Percentiles rank a stretch among this genome's conserved stretches.
These are phyloP conservation scores for Lanmaoa rubissima DNA, from an alignment of 768 basidiomycete genomes.

Conservation along the genomic window DNA sequence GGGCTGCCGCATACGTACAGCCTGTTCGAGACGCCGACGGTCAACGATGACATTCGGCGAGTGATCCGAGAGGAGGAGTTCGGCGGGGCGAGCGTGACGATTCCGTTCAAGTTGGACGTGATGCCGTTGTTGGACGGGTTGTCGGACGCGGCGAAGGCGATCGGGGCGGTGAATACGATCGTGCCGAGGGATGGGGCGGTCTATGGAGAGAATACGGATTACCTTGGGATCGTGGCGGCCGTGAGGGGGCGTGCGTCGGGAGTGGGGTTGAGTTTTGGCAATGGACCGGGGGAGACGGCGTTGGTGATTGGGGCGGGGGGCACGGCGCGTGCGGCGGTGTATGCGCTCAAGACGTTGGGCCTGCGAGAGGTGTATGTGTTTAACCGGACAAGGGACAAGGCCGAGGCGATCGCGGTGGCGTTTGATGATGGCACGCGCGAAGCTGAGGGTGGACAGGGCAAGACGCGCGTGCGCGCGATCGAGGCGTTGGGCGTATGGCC, in stretches of 20 bases:
- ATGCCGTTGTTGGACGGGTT: conserved; percentile 79
- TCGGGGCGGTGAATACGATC: conserved; percentile 96
- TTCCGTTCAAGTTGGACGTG: conserved; percentile 91
- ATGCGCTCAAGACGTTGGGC: conserved; percentile 73
- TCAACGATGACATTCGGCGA: conserved; percentile 63
- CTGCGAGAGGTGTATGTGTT: conserved; percentile 75
- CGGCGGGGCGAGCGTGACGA: conserved; percentile 95
- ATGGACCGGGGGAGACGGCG: conserved; percentile 36
- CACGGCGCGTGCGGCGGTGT: conserved; percentile 91
- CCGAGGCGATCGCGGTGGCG: conserved; percentile 58
- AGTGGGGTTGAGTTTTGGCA: background rate
- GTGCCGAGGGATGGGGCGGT: conserved; percentile 50
- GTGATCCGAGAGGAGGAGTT: conserved; percentile 68
- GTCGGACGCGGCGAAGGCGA: conserved; percentile 75
- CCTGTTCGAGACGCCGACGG: conserved; percentile 67
- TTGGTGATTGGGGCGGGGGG: conserved; percentile 96
- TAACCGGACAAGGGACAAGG: conserved; percentile 81
- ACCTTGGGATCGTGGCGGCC: conserved; percentile 77
- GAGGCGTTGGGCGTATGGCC: conserved; percentile 58
- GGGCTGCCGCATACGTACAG: conserved; percentile 84
- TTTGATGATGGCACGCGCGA: conserved; percentile 44
- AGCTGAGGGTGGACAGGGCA: background rate
- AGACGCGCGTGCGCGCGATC: conserved; percentile 56
- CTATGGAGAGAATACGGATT: conserved; percentile 94
- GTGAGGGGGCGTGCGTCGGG: conserved; percentile 45